A percentile compares a stretch with the other conserved stretches of the same genome.
Evolutionary conservation across 2,329 filamentous ascomycete genomes (phyloP).

Genomic region (Hyphodiscus sp.): DNA sequence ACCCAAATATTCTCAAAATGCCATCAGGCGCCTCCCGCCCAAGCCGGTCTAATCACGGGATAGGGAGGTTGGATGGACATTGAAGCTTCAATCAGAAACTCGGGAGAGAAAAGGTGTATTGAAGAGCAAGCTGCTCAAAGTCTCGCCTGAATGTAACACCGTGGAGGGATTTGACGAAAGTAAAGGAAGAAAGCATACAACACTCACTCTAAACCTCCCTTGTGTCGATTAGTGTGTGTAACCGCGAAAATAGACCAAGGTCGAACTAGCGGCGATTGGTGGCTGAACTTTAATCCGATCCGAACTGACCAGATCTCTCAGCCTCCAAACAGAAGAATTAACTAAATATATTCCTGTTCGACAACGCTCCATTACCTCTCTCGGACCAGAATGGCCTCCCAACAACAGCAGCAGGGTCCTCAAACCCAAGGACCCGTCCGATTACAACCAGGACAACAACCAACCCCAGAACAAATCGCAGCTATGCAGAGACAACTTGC

Average conservation of each 20-base stretch:
- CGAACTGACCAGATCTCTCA: not conserved
- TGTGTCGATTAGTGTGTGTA: no score
- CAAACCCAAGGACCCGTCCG: slow-evolving; percentile 19
- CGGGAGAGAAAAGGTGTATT: not conserved
- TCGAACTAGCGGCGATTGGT: no score
- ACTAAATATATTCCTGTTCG: not conserved
- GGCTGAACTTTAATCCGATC: no score
- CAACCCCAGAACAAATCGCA: slow-evolving; percentile 77
- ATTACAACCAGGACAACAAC: slow-evolving; percentile 36
- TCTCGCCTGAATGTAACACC: not conserved
- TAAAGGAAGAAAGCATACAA: no score
- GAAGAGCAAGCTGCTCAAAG: not conserved
- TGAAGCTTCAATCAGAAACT: not conserved
- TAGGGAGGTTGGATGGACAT: not conserved
- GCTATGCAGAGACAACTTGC: slow-evolving; percentile 78
- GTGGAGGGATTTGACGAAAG: not conserved
- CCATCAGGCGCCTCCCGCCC: slow-evolving; percentile 6
- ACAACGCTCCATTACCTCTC: not conserved
- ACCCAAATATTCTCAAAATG: not conserved
- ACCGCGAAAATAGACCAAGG: no score
- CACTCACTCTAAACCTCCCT: no score
- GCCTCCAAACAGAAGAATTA: not conserved
- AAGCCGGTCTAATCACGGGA: slow-evolving; percentile 8
- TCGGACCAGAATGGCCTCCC: not conserved
- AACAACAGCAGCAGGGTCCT: slow-evolving; percentile 4